Conservation (phyloP, 805 yeast species). For the Lipomyces lipofer region DNA sequence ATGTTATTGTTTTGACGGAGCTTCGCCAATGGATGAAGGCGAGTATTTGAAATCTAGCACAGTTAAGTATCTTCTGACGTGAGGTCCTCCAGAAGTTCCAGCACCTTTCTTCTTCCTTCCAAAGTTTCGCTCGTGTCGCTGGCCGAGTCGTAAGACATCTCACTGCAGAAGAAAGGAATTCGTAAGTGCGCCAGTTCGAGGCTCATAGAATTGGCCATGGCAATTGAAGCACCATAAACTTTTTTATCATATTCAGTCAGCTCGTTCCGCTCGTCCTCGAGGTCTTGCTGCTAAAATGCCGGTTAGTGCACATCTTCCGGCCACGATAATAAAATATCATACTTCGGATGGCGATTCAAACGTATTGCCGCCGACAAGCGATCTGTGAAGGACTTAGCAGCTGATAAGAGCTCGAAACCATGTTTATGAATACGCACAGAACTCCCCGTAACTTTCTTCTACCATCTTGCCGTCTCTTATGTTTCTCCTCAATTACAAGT, state of each 20-base stretch:
- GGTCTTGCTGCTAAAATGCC: slow-evolving; percentile 10
- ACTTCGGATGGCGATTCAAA: slow-evolving; percentile 15
- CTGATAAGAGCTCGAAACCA: slow-evolving; percentile 6
- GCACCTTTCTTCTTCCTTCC: not conserved
- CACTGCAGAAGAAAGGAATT: slow-evolving; percentile 22
- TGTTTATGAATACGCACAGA: not conserved
- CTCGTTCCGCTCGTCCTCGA: slow-evolving; percentile 11
- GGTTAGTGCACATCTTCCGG: not conserved
- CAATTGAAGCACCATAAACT: slow-evolving; percentile 19
- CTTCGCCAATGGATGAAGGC: too few relatives aligned
- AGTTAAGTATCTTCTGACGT: not conserved
- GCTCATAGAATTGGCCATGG: slow-evolving; percentile 18
- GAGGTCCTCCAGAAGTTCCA: slow-evolving; percentile 13
- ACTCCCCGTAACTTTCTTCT: slow-evolving; percentile 13
- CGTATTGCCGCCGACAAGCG: slow-evolving; percentile 19
- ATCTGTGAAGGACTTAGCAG: too few relatives aligned
- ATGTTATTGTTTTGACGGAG: too few relatives aligned
- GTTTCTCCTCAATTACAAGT: slow-evolving; percentile 11
- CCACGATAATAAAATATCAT: not conserved
- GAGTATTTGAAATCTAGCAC: too few relatives aligned
- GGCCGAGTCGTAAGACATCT: not conserved
- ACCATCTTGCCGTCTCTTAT: slow-evolving; percentile 13
- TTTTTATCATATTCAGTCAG: slow-evolving; percentile 19
- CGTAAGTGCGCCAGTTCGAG: slow-evolving; percentile 17
- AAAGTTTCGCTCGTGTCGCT: slow-evolving; percentile 1